Base-by-base conservation (phyloP, 441 rosid genomes). In the Breynia disticha region DNA sequence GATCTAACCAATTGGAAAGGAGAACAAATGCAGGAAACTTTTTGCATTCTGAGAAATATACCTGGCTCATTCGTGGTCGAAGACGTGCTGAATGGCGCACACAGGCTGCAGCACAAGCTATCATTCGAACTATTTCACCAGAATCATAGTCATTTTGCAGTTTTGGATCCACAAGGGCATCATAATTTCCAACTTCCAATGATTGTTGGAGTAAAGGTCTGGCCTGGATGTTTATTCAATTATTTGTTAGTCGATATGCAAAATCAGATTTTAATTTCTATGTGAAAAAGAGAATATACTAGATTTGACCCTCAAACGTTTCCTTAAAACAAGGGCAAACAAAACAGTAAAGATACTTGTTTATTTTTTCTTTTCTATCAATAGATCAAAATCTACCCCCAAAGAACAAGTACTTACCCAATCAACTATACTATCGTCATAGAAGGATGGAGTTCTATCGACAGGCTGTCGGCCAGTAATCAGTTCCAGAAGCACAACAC, bases 51-150 rank as follows among this genome's bases (percentile, higher is more conserved):
- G 11, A 17, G 17, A 39, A 56, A 60, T 71, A 90, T 71, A 90
- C 97, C 96, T 87, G 95, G 67, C 87, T 83, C 87, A 85, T 83
- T 67, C 75, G 75, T 24, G 97, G 97, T 56, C 95, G 78, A 24
- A 78, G 77, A 18, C 86, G 72, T 51, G 93, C 91, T 18, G 88
- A 81, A 69, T 85, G 85, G 16, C 90, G 83, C 51, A 87, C 83
- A 13, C 89, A 77, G 56, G 95, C 93, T 0, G 95, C 90, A 62
- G 96, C 96, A 67, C 95, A 90, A 50, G 82, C 73, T 48, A 87
- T 78, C 93, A 87, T 81, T 49, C 82, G 84, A 64, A 68, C 75
- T 90, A 90, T 85, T 79, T 83, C 96, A 17, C 58, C 71, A 58
- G 62, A 75, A 61, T 81, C 72, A 60, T 82, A 87, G 48, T 76